Conservation (phyloP, 176 grass and related monocot genomes). For the Oryza nivara region DNA sequence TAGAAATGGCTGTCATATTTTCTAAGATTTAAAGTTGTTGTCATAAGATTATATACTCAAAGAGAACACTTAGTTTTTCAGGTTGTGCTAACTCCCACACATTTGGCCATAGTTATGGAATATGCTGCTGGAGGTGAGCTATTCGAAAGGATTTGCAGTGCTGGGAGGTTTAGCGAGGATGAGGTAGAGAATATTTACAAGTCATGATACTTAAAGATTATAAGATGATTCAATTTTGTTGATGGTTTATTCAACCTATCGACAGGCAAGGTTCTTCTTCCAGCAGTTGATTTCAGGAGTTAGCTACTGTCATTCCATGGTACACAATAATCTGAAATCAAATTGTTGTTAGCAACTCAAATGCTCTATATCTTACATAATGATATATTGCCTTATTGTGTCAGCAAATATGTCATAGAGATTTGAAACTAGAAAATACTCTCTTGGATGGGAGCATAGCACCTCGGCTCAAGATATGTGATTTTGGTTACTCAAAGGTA, state of each 20-base stretch:
- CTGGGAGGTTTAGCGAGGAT: constrained; percentile 95
- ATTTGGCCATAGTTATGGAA: constrained; percentile 99
- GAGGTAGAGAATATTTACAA: constrained; percentile 60
- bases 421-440: constrained; percentile 98
- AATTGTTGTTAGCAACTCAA: not conserved
- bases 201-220: constrained; percentile 1
- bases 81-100: constrained; percentile 96
- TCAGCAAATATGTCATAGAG: constrained; percentile 97
- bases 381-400: constrained; percentile 15
- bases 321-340: constrained; percentile 45
- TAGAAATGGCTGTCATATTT: not conserved
- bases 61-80: constrained; percentile 62
- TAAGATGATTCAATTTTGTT: constrained; percentile 16
- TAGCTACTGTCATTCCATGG: constrained; percentile 99
- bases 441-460: constrained; percentile 90
- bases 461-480: constrained; percentile 94
- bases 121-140: constrained; percentile 97
- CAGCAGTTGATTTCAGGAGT: constrained; percentile 97
- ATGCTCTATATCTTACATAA: constrained; percentile 10
- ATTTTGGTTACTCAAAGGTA: constrained; percentile 99
- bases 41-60: constrained; percentile 36
- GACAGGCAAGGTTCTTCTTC: constrained; percentile 96
- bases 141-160: constrained; percentile 86
- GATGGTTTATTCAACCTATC: constrained; percentile 31
- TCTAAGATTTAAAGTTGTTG: constrained; percentile 27